Conservation (phyloP, 257 asterid species). For the Echites panduratus region DNA sequence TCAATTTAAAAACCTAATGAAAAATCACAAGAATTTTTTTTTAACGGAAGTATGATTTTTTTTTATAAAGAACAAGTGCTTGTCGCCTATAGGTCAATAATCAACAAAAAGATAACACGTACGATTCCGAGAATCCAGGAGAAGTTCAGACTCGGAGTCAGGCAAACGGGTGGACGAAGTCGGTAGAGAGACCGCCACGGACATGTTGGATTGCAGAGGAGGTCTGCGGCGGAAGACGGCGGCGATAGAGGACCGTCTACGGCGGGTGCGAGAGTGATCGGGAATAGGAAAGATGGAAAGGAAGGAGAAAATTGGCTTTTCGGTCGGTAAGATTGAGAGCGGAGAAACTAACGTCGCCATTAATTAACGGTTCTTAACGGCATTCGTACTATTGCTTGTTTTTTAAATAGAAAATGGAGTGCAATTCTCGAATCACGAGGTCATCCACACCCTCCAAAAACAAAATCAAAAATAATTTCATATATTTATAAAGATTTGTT, state of each 20-base stretch:
- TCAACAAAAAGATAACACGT: slow-evolving; percentile 22
- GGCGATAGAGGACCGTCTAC: slow-evolving; percentile 6
- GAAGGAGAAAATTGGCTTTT: slow-evolving; percentile 31
- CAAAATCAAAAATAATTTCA: too few relatives aligned
- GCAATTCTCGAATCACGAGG: neutral
- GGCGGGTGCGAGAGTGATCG: slow-evolving; percentile 17
- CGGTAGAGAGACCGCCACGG: slow-evolving; percentile 43
- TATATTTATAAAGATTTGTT: too few relatives aligned
- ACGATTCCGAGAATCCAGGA: slow-evolving; percentile 65
- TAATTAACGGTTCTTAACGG: neutral
- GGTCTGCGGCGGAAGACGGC: slow-evolving; percentile 23
- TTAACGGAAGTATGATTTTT: neutral
- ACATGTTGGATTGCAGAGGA: slow-evolving; percentile 45
- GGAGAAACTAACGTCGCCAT: slow-evolving; percentile 38
- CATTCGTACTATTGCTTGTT: neutral
- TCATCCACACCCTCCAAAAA: too few relatives aligned
- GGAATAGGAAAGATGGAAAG: slow-evolving; percentile 23
- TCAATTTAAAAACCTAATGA: neutral
- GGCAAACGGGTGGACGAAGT: slow-evolving; percentile 36
- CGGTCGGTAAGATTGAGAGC: slow-evolving; percentile 44
- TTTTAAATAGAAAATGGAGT: neutral
- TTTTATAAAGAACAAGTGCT: neutral
- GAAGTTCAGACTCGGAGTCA: slow-evolving; percentile 51
- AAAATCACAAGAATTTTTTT: neutral
- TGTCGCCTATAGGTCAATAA: neutral